These are phyloP conservation scores for Pilasporangium apinafurcum DNA, from an alignment of 352 stramenopile species.

Conservation along the genomic window DNA sequence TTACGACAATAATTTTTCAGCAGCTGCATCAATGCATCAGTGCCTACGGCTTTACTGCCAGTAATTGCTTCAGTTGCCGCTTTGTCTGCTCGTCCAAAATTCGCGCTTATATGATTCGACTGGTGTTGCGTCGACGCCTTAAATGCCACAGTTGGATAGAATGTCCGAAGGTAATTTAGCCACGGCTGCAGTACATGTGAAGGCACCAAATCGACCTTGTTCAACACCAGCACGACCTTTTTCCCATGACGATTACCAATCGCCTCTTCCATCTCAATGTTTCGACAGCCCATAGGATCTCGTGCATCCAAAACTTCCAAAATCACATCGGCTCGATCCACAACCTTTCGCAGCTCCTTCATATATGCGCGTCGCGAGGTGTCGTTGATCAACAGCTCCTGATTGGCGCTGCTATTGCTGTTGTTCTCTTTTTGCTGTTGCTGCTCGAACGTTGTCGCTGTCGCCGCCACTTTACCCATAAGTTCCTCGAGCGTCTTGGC, in stretches of 20 bases:
- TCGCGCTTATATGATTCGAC: constrained; percentile 45
- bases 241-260: constrained; percentile 94
- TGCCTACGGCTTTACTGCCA: constrained; percentile 88
- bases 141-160: constrained; percentile 95
- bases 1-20: constrained; percentile 99
- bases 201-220: constrained; percentile 99
- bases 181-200: constrained; percentile 93
- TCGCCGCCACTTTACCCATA: constrained; percentile 33
- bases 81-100: constrained; percentile 45
- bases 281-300: constrained; percentile 94
- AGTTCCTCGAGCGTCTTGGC: constrained; percentile 49
- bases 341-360: constrained; percentile 95
- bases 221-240: constrained; percentile 96
- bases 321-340: constrained; percentile 95
- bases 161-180: constrained; percentile 91
- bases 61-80: constrained; percentile 42
- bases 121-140: constrained; percentile 95
- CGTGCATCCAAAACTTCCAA: constrained; percentile 97
- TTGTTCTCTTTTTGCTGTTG: constrained; percentile 14
- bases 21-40: constrained; percentile 94
- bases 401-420: neutral
- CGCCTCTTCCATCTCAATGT: constrained; percentile 90
- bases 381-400: constrained; percentile 66
- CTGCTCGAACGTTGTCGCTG: constrained; percentile 29
- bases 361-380: constrained; percentile 93